Evolutionary conservation across 108 stramenopile genomes (phyloP).

Genomic region (Phaeodactylum tricornutum): DNA sequence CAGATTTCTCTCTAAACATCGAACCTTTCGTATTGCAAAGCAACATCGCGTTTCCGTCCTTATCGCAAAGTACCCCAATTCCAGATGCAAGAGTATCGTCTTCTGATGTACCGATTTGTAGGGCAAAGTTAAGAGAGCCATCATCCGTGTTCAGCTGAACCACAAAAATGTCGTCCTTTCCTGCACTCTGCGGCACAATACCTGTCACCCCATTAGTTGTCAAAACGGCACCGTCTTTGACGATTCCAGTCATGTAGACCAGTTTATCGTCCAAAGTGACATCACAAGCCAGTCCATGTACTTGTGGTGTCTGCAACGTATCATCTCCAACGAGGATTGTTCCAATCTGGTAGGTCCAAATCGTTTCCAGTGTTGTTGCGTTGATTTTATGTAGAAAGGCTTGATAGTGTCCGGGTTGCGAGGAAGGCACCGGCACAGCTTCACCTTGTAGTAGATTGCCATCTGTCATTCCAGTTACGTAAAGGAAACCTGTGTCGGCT

Average conservation of each 20-base stretch:
- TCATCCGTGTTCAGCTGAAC: conserved; percentile 25
- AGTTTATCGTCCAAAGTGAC: conserved; percentile 39
- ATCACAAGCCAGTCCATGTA: conserved; percentile 36
- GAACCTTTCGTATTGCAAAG: too few species aligned
- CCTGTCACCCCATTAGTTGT: not conserved
- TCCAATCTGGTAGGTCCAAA: not conserved
- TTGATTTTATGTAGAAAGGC: too few species aligned
- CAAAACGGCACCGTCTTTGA: conserved; percentile 16
- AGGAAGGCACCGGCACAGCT: too few species aligned
- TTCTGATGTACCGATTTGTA: conserved; percentile 31
- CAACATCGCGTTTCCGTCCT: too few species aligned
- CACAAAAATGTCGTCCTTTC: conserved; percentile 40
- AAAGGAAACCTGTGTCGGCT: too few species aligned
- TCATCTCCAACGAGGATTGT: not conserved
- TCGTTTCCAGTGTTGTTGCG: not conserved
- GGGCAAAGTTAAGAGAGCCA: conserved; percentile 26
- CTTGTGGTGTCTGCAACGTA: not conserved
- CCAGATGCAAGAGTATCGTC: conserved; percentile 39
- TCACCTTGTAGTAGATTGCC: too few species aligned
- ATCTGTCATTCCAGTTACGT: too few species aligned
- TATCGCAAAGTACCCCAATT: conserved; percentile 3
- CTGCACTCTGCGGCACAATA: conserved; percentile 3
- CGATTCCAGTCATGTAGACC: conserved; percentile 43
- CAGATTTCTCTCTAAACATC: too few species aligned
- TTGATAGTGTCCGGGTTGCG: too few species aligned